phyloP scores from a whole-genome alignment of 371 early-diverging fungal species.

The Polyrhizophydium stewartii region DNA sequence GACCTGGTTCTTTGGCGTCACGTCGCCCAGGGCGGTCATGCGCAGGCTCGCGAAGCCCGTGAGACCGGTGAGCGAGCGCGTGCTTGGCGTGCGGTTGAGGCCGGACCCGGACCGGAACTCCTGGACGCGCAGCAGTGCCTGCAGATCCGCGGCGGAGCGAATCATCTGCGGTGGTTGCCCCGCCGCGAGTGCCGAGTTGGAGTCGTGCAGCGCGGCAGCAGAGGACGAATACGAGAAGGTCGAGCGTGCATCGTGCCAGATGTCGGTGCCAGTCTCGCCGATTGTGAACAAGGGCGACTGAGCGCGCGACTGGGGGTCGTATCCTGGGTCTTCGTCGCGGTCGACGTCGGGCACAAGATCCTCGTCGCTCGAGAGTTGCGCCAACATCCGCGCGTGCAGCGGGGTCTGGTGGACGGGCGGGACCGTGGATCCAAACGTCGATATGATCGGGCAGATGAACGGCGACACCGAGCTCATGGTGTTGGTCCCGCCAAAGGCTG shows the following conservation, averaged over 20 bases:
- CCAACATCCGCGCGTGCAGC: not conserved
- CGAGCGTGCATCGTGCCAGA: not conserved
- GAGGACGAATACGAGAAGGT: not conserved
- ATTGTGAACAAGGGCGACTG: not conserved
- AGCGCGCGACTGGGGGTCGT: not conserved
- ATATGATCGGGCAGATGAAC: constrained; percentile 8
- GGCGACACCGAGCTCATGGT: not conserved
- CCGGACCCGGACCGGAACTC: not conserved
- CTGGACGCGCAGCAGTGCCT: constrained; percentile 15
- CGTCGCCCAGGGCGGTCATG: too few species aligned
- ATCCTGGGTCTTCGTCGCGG: not conserved
- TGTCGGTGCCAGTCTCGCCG: not conserved
- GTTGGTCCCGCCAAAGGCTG: constrained; percentile 10
- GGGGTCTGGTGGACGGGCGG: not conserved
- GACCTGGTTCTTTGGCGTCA: too few species aligned
- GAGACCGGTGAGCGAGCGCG: not conserved
- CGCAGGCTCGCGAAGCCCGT: not conserved
- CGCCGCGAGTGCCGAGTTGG: too few species aligned
- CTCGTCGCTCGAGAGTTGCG: not conserved
- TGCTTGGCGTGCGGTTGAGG: not conserved
- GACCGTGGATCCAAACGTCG: constrained; percentile 4
- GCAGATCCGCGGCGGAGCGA: constrained; percentile 20
- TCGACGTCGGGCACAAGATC: not conserved
- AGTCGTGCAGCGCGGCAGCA: not conserved
- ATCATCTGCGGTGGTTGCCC: not conserved